phyloP scores from a whole-genome alignment of 768 basidiomycete genomes.

The Mycena leptocephala region DNA sequence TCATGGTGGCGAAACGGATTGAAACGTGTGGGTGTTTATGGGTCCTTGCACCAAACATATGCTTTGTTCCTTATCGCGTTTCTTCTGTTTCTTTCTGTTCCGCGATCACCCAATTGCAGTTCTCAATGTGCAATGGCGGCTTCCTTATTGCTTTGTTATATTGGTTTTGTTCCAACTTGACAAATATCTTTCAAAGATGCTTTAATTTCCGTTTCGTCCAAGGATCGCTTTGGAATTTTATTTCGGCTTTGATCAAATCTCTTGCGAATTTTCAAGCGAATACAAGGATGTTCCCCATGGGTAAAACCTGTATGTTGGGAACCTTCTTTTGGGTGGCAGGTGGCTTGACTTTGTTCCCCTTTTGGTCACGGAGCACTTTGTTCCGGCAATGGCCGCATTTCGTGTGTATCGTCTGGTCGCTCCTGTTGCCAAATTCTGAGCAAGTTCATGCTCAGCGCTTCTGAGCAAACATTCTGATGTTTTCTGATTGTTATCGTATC shows the following conservation, averaged over 20 bases:
- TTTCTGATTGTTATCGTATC: neutral
- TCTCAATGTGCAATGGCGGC: no score
- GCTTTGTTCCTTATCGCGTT: neutral
- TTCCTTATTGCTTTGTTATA: neutral
- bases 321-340: constrained; percentile 21
- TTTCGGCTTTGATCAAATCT: neutral
- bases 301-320: constrained; percentile 4
- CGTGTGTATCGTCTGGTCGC: neutral
- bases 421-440: neutral
- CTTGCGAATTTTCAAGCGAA: neutral
- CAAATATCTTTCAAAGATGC: neutral
- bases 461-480: no score
- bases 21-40: constrained; percentile 21
- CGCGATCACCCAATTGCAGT: neutral
- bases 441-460: neutral
- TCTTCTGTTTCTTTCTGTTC: neutral
- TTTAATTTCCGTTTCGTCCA: neutral
- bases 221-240: neutral
- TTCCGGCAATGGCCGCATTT: constrained; percentile 14
- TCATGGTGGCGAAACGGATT: neutral
- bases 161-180: neutral
- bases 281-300: constrained; percentile 6
- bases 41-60: constrained; percentile 13
- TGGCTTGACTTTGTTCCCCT: constrained; percentile 30
- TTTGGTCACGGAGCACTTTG: constrained; percentile 21